A percentile compares a stretch with the other conserved stretches of the same genome.
phyloP scores from a whole-genome alignment of 208 protist species.

The Strigomonas galati region DNA sequence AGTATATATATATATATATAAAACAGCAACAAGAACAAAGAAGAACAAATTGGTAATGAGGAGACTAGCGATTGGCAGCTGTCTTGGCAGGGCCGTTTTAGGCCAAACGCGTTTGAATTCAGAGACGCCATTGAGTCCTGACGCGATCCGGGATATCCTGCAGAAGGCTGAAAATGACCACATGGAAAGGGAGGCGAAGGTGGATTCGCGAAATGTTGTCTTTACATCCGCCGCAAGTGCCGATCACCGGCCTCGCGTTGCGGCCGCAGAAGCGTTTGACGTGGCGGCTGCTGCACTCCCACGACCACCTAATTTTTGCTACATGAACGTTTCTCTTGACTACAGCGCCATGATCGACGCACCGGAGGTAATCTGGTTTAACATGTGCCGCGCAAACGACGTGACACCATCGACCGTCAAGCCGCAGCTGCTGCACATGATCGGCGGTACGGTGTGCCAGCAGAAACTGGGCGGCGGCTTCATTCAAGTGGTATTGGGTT shows the following conservation, averaged over 20 bases:
- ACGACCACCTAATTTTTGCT: slow-evolving; percentile 80
- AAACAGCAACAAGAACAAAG: background rate
- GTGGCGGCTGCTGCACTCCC: slow-evolving; percentile 75
- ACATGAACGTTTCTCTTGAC: slow-evolving; percentile 75
- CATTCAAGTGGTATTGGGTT: slow-evolving; percentile 80
- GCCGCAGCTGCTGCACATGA: slow-evolving; percentile 67
- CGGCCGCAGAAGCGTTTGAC: slow-evolving; percentile 84
- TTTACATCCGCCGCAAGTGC: slow-evolving; percentile 71
- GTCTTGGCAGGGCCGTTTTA: background rate
- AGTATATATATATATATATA: too few relatives aligned
- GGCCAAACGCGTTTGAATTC: slow-evolving; percentile 11
- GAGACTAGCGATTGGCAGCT: background rate
- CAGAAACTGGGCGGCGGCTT: slow-evolving; percentile 79
- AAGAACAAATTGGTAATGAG: background rate
- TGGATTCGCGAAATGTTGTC: slow-evolving; percentile 70
- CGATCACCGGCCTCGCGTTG: slow-evolving; percentile 77
- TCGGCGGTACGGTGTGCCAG: slow-evolving; percentile 71
- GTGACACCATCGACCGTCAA: slow-evolving; percentile 68
- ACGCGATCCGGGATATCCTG: slow-evolving; percentile 50
- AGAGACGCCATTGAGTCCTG: slow-evolving; percentile 37
- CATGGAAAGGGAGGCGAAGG: slow-evolving; percentile 31
- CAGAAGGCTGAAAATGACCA: slow-evolving; percentile 51
- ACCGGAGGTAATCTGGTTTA: slow-evolving; percentile 84
- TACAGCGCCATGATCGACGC: slow-evolving; percentile 80
- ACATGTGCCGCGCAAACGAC: slow-evolving; percentile 66